phyloP scores from a whole-genome alignment of 257 asterid genomes.

The Primulina eburnea region DNA sequence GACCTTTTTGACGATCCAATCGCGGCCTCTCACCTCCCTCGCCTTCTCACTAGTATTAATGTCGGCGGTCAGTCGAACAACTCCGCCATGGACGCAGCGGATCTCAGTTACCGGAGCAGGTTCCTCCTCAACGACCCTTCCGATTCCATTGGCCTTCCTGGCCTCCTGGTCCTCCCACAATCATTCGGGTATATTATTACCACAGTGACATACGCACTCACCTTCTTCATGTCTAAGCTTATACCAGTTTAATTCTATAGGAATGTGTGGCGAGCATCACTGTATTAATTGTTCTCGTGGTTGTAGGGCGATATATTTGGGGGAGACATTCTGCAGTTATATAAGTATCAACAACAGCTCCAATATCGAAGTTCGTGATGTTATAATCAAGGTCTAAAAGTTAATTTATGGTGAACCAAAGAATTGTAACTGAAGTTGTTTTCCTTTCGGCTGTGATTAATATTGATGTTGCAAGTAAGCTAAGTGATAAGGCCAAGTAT shows the following conservation, averaged over 20 bases:
- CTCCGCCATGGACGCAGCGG: conserved; percentile 49
- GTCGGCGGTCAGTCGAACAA: conserved; percentile 23
- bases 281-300: neutral
- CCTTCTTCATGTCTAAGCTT: neutral
- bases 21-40: conserved; percentile 72
- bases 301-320: conserved; percentile 87
- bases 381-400: conserved; percentile 67
- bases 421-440: neutral
- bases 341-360: conserved; percentile 96
- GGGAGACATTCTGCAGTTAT: conserved; percentile 98
- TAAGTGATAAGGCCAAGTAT: no score
- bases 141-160: conserved; percentile 83
- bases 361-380: conserved; percentile 74
- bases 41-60: conserved; percentile 42
- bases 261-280: neutral
- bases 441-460: neutral
- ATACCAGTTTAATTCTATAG: neutral
- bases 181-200: conserved; percentile 64
- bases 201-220: conserved; percentile 16
- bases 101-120: conserved; percentile 77
- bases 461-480: neutral
- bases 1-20: conserved; percentile 83
- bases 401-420: neutral
- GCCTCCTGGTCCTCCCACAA: conserved; percentile 93
- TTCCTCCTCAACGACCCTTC: conserved; percentile 75